Evolutionary conservation across 768 basidiomycete species (phyloP).

Genomic region (Multifurca ochricompacta): DNA sequence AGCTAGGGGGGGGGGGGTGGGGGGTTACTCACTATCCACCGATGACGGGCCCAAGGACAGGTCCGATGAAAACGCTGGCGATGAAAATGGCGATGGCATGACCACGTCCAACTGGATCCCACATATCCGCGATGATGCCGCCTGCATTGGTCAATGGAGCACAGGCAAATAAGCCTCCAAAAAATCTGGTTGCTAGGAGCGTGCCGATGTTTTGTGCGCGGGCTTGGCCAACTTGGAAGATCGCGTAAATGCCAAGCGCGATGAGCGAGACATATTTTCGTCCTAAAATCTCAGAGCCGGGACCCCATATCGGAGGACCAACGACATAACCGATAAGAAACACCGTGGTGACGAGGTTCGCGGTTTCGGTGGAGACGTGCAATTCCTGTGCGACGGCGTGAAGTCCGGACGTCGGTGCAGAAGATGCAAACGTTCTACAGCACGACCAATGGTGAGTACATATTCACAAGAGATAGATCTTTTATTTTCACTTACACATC

Average conservation of each 20-base stretch:
- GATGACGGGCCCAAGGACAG: conserved; percentile 22
- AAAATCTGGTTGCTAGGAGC: conserved; percentile 18
- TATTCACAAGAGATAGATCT: background rate
- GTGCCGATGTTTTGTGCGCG: conserved; percentile 8
- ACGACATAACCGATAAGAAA: conserved; percentile 21
- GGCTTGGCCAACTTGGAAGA: background rate
- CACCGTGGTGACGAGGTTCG: conserved; percentile 16
- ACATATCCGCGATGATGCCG: conserved; percentile 23
- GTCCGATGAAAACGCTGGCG: conserved; percentile 20
- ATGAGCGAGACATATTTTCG: background rate
- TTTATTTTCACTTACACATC: conserved; percentile 18
- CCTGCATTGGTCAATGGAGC: conserved; percentile 20
- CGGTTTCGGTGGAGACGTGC: conserved; percentile 17
- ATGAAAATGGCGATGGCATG: conserved; percentile 20
- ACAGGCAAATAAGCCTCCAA: conserved; percentile 22
- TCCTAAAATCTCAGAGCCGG: conserved; percentile 13
- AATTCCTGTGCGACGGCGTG: conserved; percentile 17
- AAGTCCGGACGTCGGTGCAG: conserved; percentile 14
- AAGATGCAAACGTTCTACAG: conserved; percentile 23
- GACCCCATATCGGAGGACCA: conserved; percentile 18
- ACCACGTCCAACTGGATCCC: conserved; percentile 18
- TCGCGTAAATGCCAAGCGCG: background rate
- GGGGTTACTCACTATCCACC: conserved; percentile 13
- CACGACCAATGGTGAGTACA: background rate
- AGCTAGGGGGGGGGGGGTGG: background rate